Percentiles rank a stretch among this genome's conserved stretches.
These are phyloP conservation scores for Cnidoscolus chayamansa DNA, from an alignment of 441 rosid species.

Conservation along the genomic window DNA sequence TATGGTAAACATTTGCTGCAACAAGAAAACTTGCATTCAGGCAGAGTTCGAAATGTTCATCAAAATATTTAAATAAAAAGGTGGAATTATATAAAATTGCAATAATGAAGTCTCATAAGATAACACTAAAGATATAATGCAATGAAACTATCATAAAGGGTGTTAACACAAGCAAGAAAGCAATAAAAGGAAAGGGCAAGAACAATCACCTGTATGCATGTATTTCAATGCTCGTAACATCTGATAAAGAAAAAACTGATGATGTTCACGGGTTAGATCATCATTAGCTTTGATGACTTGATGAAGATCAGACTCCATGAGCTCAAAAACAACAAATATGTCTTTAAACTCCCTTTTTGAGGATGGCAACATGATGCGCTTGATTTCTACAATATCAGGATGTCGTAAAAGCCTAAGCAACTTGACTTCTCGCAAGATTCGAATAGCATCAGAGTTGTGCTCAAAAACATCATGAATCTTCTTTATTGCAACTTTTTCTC, in stretches of 20 bases:
- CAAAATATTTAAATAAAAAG: neutral
- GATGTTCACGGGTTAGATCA: constrained; percentile 89
- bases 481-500: constrained; percentile 89
- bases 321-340: constrained; percentile 94
- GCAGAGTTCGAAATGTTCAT: constrained; percentile 8
- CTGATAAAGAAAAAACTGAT: constrained; percentile 95
- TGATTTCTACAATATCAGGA: constrained; percentile 94
- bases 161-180: neutral
- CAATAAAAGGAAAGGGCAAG: neutral
- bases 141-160: neutral
- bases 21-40: constrained; percentile 26
- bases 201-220: constrained; percentile 68
- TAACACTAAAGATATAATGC: neutral
- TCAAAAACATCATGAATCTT: constrained; percentile 86
- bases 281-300: constrained; percentile 98
- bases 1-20: constrained; percentile 96
- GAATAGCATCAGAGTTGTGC: constrained; percentile 79
- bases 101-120: neutral
- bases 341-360: constrained; percentile 91
- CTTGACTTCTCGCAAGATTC: constrained; percentile 92
- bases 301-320: constrained; percentile 98
- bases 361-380: constrained; percentile 93
- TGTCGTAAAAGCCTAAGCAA: constrained; percentile 77
- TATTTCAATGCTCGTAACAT: constrained; percentile 88
- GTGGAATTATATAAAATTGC: neutral